Base-by-base conservation (phyloP, 306 rosid species). In the Psophocarpus tetragonolobus region DNA sequence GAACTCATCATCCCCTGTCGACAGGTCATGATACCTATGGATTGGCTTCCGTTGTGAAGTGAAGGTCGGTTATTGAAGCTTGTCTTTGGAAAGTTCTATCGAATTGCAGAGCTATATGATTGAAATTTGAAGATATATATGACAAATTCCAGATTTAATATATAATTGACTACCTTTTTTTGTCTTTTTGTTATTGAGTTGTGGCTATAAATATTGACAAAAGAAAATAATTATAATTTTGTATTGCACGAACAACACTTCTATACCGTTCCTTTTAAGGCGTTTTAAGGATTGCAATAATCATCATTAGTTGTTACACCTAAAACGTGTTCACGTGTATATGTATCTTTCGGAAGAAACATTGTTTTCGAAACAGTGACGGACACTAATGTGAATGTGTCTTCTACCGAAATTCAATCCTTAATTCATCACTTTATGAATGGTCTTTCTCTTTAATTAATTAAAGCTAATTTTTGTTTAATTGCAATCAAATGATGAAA, bases 231-330 rank as follows among this genome's bases (percentile, higher is more conserved):
- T 58, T 33, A 62, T 62, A 32, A 62, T 32, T 32, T 62, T 62
- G 41, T 5, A n/a, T 61, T 61, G 68, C 42, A 61, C 68, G 42
- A 61, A 61, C 17, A 23, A 7, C 42, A 29, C 68, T 61, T 60
- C 68, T 24, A 62, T 6, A 3, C 3, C 20, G 24, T 30, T 62
- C 24, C 44, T 2, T 32, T 62, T 32, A 30, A 62, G 32, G 68
- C 44, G 2, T 32, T 62, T 32, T 62, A 62, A 62, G 68, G 68
- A 6, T n/a, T 62, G 42, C 68, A 32, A 30, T 62, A 32, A 62
- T 62, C 26, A 62, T 62, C 23, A 32, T 62, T 62, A 62, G 68
- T 62, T 32, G 39, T 60, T 60, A 60, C 38, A 60, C 67, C 39
- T 60, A 60, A 30, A 30, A 60, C 38, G 67, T 30, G 67, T 29